phyloP scores from a whole-genome alignment of 192 early-diverging fungal genomes.

The Helicostylum pulchrum region DNA sequence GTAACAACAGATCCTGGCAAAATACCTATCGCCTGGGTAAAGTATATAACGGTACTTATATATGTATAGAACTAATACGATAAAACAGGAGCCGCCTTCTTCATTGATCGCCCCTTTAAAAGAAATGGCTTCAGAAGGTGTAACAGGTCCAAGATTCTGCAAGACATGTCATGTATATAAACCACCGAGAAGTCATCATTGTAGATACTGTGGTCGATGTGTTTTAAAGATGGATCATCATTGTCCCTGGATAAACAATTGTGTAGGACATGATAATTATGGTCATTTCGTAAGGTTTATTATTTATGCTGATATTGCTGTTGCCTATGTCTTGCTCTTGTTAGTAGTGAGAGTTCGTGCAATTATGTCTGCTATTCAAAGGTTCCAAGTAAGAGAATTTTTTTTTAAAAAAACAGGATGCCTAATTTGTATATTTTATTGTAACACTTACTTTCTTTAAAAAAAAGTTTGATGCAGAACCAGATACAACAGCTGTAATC shows the following conservation, averaged over 20 bases:
- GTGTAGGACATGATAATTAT: constrained; percentile 74
- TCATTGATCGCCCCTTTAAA: constrained; percentile 1
- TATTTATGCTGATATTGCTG: constrained; percentile 60
- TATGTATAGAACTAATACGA: not conserved
- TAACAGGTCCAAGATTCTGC: constrained; percentile 71
- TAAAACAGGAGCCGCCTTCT: constrained; percentile 19
- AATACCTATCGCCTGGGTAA: constrained; percentile 59
- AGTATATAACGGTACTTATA: not conserved
- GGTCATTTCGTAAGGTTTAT: constrained; percentile 81
- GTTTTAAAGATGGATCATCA: constrained; percentile 93
- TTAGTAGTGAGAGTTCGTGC: constrained; percentile 52
- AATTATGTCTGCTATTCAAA: constrained; percentile 40
- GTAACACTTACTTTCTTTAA: not conserved
- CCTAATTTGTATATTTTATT: too few species aligned
- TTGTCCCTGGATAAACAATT: constrained; percentile 91
- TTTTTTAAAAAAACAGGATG: not conserved
- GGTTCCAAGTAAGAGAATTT: constrained; percentile 22
- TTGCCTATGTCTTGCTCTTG: constrained; percentile 52
- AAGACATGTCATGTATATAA: constrained; percentile 60
- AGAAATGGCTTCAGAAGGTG: constrained; percentile 50
- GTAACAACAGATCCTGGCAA: constrained; percentile 73
- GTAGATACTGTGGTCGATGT: constrained; percentile 72
- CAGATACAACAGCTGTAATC: constrained; percentile 49
- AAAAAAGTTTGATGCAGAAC: constrained; percentile 35
- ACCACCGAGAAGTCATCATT: constrained; percentile 79